phyloP scores from a whole-genome alignment of 2,329 filamentous ascomycete species.

The Colletotrichum scovillei region DNA sequence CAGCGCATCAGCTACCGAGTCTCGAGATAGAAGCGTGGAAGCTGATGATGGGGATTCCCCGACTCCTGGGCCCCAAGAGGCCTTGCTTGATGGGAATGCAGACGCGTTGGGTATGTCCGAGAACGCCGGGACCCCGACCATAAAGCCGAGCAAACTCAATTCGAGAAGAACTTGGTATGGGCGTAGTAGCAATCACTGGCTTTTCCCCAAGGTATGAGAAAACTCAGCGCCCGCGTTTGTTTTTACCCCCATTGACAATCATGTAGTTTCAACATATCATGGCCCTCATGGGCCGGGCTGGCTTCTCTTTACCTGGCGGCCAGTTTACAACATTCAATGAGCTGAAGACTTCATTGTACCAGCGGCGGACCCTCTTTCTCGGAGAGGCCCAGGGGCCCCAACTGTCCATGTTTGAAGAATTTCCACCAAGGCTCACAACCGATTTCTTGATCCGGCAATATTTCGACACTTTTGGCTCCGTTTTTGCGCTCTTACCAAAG shows the following conservation, averaged over 20 bases:
- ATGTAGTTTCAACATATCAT: background rate
- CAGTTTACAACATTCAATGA: background rate
- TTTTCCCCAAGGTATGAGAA: background rate
- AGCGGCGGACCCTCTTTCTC: background rate
- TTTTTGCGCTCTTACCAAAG: slow-evolving; percentile 35
- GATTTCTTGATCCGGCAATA: slow-evolving; percentile 59
- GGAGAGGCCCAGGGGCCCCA: background rate
- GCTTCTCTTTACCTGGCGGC: background rate
- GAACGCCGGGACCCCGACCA: background rate
- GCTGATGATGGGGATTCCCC: background rate
- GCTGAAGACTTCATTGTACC: background rate
- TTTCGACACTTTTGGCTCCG: background rate
- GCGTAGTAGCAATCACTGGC: background rate
- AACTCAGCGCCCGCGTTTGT: background rate
- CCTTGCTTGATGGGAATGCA: background rate
- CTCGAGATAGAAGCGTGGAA: background rate
- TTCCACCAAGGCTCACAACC: slow-evolving; percentile 58
- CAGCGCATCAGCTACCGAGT: background rate
- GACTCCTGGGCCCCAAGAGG: background rate
- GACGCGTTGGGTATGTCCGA: background rate
- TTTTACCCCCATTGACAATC: too few relatives aligned
- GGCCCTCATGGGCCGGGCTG: background rate
- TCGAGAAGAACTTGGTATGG: background rate
- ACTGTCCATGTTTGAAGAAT: background rate
- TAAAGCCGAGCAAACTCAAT: background rate